A percentile compares a stretch with the other conserved stretches of the same genome.
These are phyloP conservation scores for Globisporangium splendens DNA, from an alignment of 352 stramenopile species.

Conservation along the genomic window DNA sequence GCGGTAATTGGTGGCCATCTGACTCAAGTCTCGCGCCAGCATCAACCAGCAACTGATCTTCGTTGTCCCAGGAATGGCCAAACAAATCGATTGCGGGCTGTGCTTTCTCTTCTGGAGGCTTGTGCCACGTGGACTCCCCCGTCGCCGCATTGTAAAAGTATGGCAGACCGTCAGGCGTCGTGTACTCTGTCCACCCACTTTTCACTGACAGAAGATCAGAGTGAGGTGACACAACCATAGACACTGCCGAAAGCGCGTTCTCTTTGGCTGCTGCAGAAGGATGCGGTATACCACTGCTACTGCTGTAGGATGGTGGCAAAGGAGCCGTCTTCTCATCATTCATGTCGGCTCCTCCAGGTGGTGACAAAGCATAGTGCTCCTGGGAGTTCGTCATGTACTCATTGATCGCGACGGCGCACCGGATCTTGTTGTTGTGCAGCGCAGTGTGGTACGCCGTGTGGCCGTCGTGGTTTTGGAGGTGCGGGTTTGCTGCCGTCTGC, in stretches of 20 bases:
- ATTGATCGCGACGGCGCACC: conserved; percentile 47
- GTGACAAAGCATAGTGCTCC: conserved; percentile 15
- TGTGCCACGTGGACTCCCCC: conserved; percentile 57
- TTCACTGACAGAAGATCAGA: not conserved
- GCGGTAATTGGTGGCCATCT: conserved; percentile 33
- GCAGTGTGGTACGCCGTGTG: conserved; percentile 54
- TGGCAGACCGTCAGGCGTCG: conserved; percentile 47
- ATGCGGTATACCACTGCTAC: no score
- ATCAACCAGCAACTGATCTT: not conserved
- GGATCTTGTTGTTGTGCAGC: conserved; percentile 53
- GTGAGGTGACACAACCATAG: conserved; percentile 2
- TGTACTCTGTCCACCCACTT: conserved; percentile 39
- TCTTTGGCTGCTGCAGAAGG: not conserved
- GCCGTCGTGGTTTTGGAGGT: conserved; percentile 31
- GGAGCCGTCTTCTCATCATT: not conserved
- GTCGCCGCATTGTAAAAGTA: conserved; percentile 69
- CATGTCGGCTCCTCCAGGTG: not conserved
- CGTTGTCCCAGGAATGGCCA: conserved; percentile 3
- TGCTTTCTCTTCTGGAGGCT: conserved; percentile 1
- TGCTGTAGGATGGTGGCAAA: not conserved
- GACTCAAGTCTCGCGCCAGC: not conserved
- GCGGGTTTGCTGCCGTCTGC: conserved; percentile 51
- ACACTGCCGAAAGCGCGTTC: not conserved
- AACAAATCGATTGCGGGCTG: conserved; percentile 6
- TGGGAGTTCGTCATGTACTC: conserved; percentile 44